Base-by-base conservation (phyloP, 352 stramenopile species). In the Pythium insidiosum region DNA sequence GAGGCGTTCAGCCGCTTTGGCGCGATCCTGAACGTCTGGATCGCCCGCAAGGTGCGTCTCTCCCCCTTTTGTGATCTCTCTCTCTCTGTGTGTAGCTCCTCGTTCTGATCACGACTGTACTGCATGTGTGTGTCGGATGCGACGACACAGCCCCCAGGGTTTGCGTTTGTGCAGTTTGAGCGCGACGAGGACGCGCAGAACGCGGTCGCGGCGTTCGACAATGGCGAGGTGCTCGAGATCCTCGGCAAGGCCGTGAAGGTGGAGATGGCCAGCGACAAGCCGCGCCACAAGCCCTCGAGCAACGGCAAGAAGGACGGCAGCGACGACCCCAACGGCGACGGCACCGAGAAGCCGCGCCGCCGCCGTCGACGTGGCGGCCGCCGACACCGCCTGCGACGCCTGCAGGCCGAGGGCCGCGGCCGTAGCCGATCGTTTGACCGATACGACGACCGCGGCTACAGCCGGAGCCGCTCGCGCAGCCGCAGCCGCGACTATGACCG, bases 101-200 rank as follows among this genome's bases (percentile, higher is more conserved):
- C 5, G n/a, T 5, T 28, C 21, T 33, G 25, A 15, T 21, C 13
- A 24, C 37, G 37, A 9, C 18, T 21, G 6, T 31, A 31, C 6
- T 31, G 22, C 28, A 65, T 36, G 18, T 38, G 26, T 47, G 29
- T 13, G 7, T n/a, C n/a, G n/a, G n/a, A n/a, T n/a, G n/a, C n/a
- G 9, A 54, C 29, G 1, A 18, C 43, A 34, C 38, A 88, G 71
- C 80, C 80, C 36, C 80, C 80, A 47, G 77, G 80, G 11, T 92
- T 92, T 46, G 80, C 80, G 18, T 92, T 92, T 48, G 69, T 92
- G 35, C 58, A 53, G 5, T 92, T 84, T 38, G 61, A 66, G 28
- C 65, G 34, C 19, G 56, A 53, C 12, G 67, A 68, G 1, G 62
- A 67, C 12, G 80, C 77, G 0, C 36, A 70, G 29, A 47, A 61